phyloP scores from a whole-genome alignment of 225 moss, liverwort and hornwort genomes.

The Marchantia polymorpha region DNA sequence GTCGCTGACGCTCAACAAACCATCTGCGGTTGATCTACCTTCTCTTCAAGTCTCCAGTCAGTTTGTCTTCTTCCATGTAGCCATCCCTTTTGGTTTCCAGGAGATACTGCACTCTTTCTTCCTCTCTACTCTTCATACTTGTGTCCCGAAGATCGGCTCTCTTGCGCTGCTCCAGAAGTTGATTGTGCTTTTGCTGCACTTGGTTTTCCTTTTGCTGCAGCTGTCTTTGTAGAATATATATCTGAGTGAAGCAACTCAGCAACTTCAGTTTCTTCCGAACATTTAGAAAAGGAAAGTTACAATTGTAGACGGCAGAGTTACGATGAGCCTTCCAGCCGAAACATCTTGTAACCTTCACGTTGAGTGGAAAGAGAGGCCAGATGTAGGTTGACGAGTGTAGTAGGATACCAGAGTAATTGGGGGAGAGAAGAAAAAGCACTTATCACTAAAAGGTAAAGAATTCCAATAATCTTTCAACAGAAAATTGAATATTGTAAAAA shows the following conservation, averaged over 20 bases:
- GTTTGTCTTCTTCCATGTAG: conserved; percentile 31
- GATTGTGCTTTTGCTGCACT: conserved; percentile 35
- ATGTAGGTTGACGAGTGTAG: background rate
- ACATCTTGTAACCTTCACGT: background rate
- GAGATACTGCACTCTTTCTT: conserved; percentile 45
- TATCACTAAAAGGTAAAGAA: too few relatives aligned
- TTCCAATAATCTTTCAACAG: too few relatives aligned
- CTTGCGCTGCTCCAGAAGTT: conserved; percentile 53
- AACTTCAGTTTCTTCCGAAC: background rate
- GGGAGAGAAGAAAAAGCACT: background rate
- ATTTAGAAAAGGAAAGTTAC: background rate
- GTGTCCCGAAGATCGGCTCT: conserved; percentile 50
- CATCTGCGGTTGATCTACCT: conserved; percentile 15
- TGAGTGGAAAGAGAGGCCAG: background rate
- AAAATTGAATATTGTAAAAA: too few relatives aligned
- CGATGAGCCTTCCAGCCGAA: background rate
- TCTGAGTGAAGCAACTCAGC: conserved; percentile 33
- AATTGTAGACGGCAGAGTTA: too few relatives aligned
- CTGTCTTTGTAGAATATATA: conserved; percentile 66
- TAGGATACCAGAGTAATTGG: background rate
- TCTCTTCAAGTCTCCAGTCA: conserved; percentile 25
- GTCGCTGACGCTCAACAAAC: too few relatives aligned
- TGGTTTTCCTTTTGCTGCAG: conserved; percentile 66
- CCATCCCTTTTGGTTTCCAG: conserved; percentile 41
- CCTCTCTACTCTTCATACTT: conserved; percentile 45